Base-by-base conservation (phyloP, 2,329 filamentous ascomycete species). In the Pyrenochaeta sp. region DNA sequence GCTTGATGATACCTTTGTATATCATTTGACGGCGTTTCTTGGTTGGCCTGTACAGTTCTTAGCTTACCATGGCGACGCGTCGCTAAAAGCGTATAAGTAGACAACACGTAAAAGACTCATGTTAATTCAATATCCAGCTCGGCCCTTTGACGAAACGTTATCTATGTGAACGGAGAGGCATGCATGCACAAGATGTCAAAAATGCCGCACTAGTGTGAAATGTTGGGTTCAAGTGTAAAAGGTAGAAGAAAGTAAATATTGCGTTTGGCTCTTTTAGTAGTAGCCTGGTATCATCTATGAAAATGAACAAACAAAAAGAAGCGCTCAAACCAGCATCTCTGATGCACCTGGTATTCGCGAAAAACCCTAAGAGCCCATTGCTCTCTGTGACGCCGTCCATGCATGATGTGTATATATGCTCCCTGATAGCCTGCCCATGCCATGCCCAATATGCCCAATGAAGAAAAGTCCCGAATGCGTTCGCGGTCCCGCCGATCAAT, bases 221-320 rank as follows among this genome's bases (percentile, higher is more conserved):
- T n/a, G n/a, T n/a, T n/a, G n/a, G n/a, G n/a, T n/a, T 27, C 23
- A 27, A 9, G 9, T 9, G 23, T 4, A 27, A 5, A 27, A 27
- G 23, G 23, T 18, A 45, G 32, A 47, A 31, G 20, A 18, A 31
- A 47, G 29, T 7, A 39, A 20, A 14, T 11, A 30, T 31, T 47
- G 44, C 18, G 29, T 46, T 37, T 46, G 31, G 35, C 17, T 18
- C 33, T 37, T 12, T 23, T 23, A 17, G 9, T 17, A 12, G 40
- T 17, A 30, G 31, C 43, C 44, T 47, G 35, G 44, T 47, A 47
- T 47, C 44, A 47, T 47, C 21, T 31, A 48, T 32, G 29, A 27
- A 23, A n/a, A n/a, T n/a, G n/a, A n/a, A 27, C 18, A 31, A 31
- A 47, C 17, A 47, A 30, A 32, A 30, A 4, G 11, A 46, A 46